Base-by-base conservation (phyloP, 1,139 yeast genomes). In the Saccharomyces pastorianus region DNA sequence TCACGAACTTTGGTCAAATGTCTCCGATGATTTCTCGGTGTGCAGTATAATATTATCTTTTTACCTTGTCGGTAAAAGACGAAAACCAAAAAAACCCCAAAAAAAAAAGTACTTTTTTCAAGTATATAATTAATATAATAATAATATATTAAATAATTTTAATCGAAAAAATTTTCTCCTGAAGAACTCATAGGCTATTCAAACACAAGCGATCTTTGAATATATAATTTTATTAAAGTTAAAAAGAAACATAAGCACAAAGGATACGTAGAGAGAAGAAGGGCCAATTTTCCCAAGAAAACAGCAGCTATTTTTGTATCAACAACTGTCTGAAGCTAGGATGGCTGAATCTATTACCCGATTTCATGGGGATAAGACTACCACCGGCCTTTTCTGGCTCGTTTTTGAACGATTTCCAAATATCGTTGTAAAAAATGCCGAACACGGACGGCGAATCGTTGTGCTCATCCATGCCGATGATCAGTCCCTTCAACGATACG, bases 351-450 rank as follows among this genome's bases (percentile, higher is more conserved):
- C 63, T 51, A 38, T 52, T 46, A 31, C 34, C 34, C 34, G 34
- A 13, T 31, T 4, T 31, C 34, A 4, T 31, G 23, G 4, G 23
- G 3, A 20, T 3, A 20, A 20, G 23, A 20, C 23, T 4, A 20
- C 23, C 3, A 31, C 34, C 5, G 2, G 34, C 34, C 6, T 31
- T 31, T 31, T 31, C 34, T 2, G 34, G 34, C 34, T 31, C 34
- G 34, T 31, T 31, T 31, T 31, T 31, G 1, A 31, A 31, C 14
- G 34, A 49, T 5, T 56, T 52, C 59, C 65, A 61, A 17, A 67
- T 64, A 51, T 66, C 69, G 51, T 66, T 62, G 55, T 67, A 67
- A 47, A 67, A 65, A 4, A 67, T 59, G 4, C 69, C 68, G 55
- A 67, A 67, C 4, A 67, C 64, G 31, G 65, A 56, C 0, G 71